These are phyloP conservation scores for Solioccasus polychromus DNA, from an alignment of 768 basidiomycete genomes.

Conservation along the genomic window DNA sequence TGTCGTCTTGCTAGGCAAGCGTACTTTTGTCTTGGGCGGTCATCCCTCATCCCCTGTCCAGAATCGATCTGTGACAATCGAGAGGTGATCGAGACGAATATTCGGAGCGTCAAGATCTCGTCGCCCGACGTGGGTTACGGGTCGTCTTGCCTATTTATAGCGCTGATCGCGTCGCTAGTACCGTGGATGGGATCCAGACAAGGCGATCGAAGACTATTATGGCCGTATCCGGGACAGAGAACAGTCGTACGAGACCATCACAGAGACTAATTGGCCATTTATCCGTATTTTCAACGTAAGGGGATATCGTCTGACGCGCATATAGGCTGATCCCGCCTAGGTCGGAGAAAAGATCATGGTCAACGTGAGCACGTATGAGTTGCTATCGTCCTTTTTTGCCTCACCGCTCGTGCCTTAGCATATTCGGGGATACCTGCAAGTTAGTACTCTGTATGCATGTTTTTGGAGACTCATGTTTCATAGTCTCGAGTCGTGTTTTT, in stretches of 20 bases:
- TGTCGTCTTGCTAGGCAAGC: conserved; percentile 85
- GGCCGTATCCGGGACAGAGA: conserved; percentile 85
- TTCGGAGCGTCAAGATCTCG: conserved; percentile 95
- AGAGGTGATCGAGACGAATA: conserved; percentile 92
- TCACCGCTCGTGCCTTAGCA: conserved; percentile 42
- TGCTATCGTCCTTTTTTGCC: not conserved
- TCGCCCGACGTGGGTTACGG: conserved; percentile 81
- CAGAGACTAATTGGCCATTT: conserved; percentile 87
- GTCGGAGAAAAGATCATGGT: conserved; percentile 96
- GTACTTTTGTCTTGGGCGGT: not conserved
- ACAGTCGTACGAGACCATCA: conserved; percentile 84
- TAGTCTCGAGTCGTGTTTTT: conserved; percentile 97
- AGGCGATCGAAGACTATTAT: conserved; percentile 91
- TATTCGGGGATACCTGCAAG: conserved; percentile 87
- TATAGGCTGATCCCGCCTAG: conserved; percentile 35
- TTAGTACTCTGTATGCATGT: conserved; percentile 24
- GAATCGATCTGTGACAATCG: conserved; percentile 90
- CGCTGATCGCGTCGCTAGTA: conserved; percentile 57
- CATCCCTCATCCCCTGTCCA: conserved; percentile 31
- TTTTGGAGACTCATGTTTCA: conserved; percentile 4
- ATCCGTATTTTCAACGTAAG: conserved; percentile 91
- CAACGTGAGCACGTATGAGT: conserved; percentile 61
- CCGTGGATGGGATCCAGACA: conserved; percentile 87
- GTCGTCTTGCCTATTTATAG: not conserved
- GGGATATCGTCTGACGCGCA: not conserved